Percentiles rank a stretch among this genome's conserved stretches.
Conservation (phyloP, 768 basidiomycete genomes). For the Paxillus involutus region DNA sequence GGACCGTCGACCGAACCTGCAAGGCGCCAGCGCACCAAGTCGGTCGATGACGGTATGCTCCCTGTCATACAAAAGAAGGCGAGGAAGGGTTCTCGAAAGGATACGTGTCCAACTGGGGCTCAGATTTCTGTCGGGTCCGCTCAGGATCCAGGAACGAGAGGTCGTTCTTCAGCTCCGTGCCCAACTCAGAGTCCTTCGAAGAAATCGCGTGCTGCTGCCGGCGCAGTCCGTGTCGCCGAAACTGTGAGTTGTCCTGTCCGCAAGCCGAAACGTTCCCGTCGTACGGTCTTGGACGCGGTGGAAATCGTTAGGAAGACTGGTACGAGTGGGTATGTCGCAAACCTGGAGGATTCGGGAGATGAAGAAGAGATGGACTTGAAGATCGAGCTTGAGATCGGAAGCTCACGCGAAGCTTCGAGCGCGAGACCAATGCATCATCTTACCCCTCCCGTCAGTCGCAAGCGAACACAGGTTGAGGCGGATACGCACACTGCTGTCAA, state of each 20-base stretch:
- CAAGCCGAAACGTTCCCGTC: neutral
- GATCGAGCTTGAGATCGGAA: neutral
- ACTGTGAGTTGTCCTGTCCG: neutral
- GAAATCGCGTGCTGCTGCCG: neutral
- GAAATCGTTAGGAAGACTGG: conserved; percentile 12
- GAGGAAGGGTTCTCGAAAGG: neutral
- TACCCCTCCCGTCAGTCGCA: conserved; percentile 4
- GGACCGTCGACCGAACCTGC: neutral
- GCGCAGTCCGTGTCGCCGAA: neutral
- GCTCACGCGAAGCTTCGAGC: too few relatives aligned
- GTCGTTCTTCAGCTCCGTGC: neutral
- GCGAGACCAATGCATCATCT: conserved; percentile 2
- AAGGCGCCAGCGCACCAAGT: conserved; percentile 4
- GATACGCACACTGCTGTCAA: too few relatives aligned
- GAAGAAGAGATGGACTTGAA: neutral
- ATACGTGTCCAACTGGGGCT: neutral
- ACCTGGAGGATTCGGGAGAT: neutral
- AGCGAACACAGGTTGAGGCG: neutral
- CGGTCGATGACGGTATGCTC: neutral
- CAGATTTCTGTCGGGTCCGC: too few relatives aligned
- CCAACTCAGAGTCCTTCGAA: neutral
- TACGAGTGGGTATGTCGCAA: neutral
- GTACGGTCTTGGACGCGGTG: conserved; percentile 16
- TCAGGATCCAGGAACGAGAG: neutral
- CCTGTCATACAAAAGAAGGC: neutral